Percentiles rank a stretch among this genome's conserved stretches.
phyloP scores from a whole-genome alignment of 169 alveolate genomes.

The Cryptosporidium tyzzeri region DNA sequence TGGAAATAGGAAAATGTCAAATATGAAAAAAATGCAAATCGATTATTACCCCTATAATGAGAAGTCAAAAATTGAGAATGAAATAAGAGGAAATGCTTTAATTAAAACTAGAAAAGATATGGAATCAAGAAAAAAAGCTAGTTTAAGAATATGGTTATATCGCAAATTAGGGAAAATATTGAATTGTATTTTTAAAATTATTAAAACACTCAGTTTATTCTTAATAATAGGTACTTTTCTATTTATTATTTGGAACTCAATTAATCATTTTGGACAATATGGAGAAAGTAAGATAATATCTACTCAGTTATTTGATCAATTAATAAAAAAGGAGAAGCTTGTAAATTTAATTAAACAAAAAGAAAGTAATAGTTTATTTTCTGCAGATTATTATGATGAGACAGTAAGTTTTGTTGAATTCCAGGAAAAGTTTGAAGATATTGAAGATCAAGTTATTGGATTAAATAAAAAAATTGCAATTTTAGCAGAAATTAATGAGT shows the following conservation, averaged over 20 bases:
- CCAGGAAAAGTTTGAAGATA: conserved; percentile 8
- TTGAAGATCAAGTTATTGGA: conserved; percentile 1
- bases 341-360: conserved; percentile 9
- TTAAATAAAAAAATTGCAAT: conserved; percentile 31
- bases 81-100: neutral
- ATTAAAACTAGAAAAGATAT: neutral
- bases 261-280: neutral
- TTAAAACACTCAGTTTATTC: neutral
- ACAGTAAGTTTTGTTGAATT: neutral
- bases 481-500: conserved; percentile 4
- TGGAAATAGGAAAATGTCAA: conserved; percentile 7
- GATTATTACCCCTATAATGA: neutral
- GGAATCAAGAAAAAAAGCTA: neutral
- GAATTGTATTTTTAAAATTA: neutral
- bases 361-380: neutral
- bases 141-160: neutral
- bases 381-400: neutral
- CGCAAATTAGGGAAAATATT: neutral
- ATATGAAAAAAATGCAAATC: neutral
- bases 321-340: neutral
- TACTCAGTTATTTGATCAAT: conserved; percentile 8
- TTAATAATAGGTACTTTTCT: neutral
- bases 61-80: neutral
- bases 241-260: neutral
- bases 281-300: neutral